A percentile compares a stretch with the other conserved stretches of the same genome.
These are phyloP conservation scores for Torulaspora franciscae DNA, from an alignment of 805 yeast species.

Conservation along the genomic window DNA sequence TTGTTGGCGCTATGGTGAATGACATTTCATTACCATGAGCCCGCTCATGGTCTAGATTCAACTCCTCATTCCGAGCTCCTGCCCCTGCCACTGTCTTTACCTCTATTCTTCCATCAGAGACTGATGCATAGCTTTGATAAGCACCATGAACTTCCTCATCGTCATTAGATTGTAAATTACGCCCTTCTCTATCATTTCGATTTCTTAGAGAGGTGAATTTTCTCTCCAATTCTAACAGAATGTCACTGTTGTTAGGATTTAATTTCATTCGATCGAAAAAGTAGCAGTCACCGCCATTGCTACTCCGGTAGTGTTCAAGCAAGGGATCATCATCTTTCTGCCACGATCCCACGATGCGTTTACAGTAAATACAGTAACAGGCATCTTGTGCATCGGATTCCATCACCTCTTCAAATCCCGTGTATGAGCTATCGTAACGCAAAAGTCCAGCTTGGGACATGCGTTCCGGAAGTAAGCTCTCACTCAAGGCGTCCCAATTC, in stretches of 20 bases:
- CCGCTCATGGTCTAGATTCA: not conserved
- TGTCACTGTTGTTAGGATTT: not conserved
- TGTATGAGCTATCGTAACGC: constrained; percentile 48
- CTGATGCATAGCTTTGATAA: not conserved
- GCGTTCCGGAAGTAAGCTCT: constrained; percentile 22
- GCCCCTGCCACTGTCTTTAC: not conserved
- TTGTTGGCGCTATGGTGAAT: not conserved
- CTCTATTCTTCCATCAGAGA: too few relatives aligned
- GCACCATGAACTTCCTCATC: not conserved
- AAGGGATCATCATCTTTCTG: constrained; percentile 47
- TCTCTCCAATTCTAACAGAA: not conserved
- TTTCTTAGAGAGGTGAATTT: not conserved
- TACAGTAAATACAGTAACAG: constrained; percentile 56
- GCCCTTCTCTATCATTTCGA: not conserved
- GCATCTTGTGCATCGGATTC: constrained; percentile 40
- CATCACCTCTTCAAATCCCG: constrained; percentile 22
- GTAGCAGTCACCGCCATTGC: constrained; percentile 23
- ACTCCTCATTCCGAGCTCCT: not conserved
- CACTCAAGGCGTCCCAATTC: constrained; percentile 27
- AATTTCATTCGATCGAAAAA: constrained; percentile 18
- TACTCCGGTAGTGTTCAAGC: constrained; percentile 40
- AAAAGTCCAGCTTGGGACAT: constrained; percentile 55
- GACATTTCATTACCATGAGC: not conserved
- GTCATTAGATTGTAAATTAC: not conserved
- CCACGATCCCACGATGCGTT: constrained; percentile 56